Evolutionary conservation across 2,329 filamentous ascomycete genomes (phyloP).

Genomic region (Claviceps humidiphila): DNA sequence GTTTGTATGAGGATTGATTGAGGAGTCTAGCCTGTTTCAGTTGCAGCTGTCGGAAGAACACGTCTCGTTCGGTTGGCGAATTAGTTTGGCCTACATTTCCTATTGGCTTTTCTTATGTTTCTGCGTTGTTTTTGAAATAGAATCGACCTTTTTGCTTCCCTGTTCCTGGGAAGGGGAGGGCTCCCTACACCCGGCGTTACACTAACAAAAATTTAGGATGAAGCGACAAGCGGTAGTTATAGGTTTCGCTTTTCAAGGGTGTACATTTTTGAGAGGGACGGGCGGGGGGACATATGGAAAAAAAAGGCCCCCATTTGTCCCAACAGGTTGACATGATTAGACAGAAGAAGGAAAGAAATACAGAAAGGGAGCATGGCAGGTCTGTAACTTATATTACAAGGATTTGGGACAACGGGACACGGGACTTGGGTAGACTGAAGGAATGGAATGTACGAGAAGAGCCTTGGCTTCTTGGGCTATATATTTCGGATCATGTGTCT

Average conservation of each 20-base stretch:
- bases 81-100: neutral
- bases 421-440: slow-evolving; percentile 19
- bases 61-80: neutral
- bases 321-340: slow-evolving; percentile 21
- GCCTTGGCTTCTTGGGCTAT: slow-evolving; percentile 13
- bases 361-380: slow-evolving; percentile 11
- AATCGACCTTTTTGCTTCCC: slow-evolving; percentile 6
- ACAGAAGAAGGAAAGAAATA: slow-evolving; percentile 21
- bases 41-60: neutral
- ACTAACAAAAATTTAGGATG: neutral
- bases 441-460: slow-evolving; percentile 22
- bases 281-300: too few relatives aligned
- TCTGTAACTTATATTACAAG: slow-evolving; percentile 24
- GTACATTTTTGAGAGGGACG: too few relatives aligned
- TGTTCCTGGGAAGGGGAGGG: neutral
- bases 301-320: slow-evolving; percentile 13
- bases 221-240: too few relatives aligned
- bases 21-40: neutral
- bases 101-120: neutral
- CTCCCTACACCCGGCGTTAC: slow-evolving; percentile 1
- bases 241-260: too few relatives aligned
- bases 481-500: slow-evolving; percentile 6
- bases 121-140: neutral
- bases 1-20: neutral
- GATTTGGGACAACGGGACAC: slow-evolving; percentile 19